Conservation (phyloP, 768 basidiomycete genomes). For the Rhodosporidiobolus sp. region DNA sequence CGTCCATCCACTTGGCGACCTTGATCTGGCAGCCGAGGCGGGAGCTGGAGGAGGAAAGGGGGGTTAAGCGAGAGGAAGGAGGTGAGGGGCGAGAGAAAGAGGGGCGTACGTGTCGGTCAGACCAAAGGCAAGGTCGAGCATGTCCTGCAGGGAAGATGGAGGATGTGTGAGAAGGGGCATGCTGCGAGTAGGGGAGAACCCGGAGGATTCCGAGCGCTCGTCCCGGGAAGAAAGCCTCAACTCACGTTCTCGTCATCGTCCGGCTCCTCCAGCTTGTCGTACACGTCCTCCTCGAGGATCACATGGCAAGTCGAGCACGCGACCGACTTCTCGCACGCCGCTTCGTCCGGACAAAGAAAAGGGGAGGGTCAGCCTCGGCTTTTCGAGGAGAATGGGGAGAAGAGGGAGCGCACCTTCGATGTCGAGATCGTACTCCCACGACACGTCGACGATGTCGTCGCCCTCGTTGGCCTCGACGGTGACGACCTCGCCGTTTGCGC, state of each 20-base stretch:
- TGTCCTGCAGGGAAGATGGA: conserved; percentile 53
- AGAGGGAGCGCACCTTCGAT: conserved; percentile 67
- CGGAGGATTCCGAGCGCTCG: too few species aligned
- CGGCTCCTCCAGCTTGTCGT: conserved; percentile 84
- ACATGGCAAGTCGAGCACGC: conserved; percentile 98
- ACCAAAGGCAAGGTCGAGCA: conserved; percentile 97
- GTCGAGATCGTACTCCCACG: conserved; percentile 93
- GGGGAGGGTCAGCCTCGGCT: not conserved
- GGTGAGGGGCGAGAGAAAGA: too few species aligned
- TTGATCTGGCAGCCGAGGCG: conserved; percentile 58
- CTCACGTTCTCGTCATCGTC: conserved; percentile 84
- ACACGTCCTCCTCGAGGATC: conserved; percentile 73
- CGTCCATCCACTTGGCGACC: conserved; percentile 76
- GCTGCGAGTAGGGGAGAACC: not conserved
- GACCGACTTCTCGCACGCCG: conserved; percentile 93
- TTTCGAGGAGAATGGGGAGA: not conserved
- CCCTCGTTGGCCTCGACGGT: conserved; percentile 91
- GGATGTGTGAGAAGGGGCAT: not conserved
- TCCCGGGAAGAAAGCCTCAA: too few species aligned
- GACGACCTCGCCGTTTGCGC: conserved; percentile 75
- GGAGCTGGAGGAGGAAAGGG: conserved; percentile 48
- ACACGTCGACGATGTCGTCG: conserved; percentile 83
- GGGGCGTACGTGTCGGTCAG: conserved; percentile 75
- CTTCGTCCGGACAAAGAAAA: conserved; percentile 51
- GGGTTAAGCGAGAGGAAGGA: not conserved